phyloP scores from a whole-genome alignment of 2,329 filamentous ascomycete species.

The Hirsutella thompsonii region DNA sequence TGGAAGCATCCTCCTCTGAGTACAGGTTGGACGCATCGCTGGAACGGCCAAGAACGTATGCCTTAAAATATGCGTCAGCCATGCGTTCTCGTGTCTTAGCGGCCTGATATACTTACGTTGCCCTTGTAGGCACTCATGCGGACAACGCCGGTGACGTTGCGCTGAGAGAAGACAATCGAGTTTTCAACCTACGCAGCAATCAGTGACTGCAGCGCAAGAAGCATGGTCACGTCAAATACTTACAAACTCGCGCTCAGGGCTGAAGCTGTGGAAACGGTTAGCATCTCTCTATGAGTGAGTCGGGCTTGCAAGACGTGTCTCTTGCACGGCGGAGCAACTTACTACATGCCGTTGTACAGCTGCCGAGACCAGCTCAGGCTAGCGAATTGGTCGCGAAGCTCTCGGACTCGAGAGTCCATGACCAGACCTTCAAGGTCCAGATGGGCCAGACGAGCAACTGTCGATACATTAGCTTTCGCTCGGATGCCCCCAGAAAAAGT shows the following conservation, averaged over 20 bases:
- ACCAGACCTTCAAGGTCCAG: slow-evolving; percentile 42
- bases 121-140: slow-evolving; percentile 31
- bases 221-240: neutral
- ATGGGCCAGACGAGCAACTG: slow-evolving; percentile 14
- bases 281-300: no score
- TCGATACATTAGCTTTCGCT: no score
- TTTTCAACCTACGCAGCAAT: slow-evolving; percentile 31
- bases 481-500: no score
- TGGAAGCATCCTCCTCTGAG: slow-evolving; percentile 32
- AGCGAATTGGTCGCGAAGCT: slow-evolving; percentile 39
- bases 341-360: slow-evolving; percentile 39
- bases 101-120: slow-evolving; percentile 6
- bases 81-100: no score
- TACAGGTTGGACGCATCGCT: slow-evolving; percentile 36
- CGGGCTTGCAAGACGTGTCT: neutral
- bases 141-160: slow-evolving; percentile 8
- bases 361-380: slow-evolving; percentile 28
- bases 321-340: slow-evolving; percentile 12
- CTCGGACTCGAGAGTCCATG: slow-evolving; percentile 40
- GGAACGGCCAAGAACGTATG: slow-evolving; percentile 31
- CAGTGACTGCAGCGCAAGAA: no score
- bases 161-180: slow-evolving; percentile 44
- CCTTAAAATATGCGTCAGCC: slow-evolving; percentile 4
- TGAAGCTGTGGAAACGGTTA: slow-evolving; percentile 10
- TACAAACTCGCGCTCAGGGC: slow-evolving; percentile 30